These are phyloP conservation scores for Saccharomycopsis sp. DNA, from an alignment of 805 yeast species.

Conservation along the genomic window DNA sequence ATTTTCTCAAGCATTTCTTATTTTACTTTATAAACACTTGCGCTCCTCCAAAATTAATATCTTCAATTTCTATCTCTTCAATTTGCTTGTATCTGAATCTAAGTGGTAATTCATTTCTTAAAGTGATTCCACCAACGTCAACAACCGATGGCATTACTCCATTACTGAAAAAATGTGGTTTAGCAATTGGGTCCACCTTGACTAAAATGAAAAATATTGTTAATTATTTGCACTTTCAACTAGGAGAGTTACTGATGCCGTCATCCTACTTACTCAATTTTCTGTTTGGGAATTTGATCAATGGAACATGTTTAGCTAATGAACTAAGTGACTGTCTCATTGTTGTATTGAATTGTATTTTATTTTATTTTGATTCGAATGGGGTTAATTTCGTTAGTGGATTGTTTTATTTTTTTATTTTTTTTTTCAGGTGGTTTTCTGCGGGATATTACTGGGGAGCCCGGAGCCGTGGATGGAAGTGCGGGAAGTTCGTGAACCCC, in stretches of 20 bases:
- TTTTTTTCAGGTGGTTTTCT: neutral
- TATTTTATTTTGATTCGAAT: neutral
- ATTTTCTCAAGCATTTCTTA: too few relatives aligned
- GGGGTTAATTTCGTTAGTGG: neutral
- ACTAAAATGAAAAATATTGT: neutral
- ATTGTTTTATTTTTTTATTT: neutral
- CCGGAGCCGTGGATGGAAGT: constrained; percentile 12
- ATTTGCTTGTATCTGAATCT: constrained; percentile 65
- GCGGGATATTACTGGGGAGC: neutral
- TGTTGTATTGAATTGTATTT: neutral
- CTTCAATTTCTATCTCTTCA: constrained; percentile 65
- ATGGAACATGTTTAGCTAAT: constrained; percentile 42
- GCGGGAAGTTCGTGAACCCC: too few relatives aligned
- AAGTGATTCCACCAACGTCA: constrained; percentile 19
- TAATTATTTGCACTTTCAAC: neutral
- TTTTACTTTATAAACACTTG: too few relatives aligned
- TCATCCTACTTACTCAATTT: constrained; percentile 3
- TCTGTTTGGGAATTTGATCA: constrained; percentile 55
- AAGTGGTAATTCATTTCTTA: constrained; percentile 53
- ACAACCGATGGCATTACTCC: constrained; percentile 36
- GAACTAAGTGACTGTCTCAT: constrained; percentile 29
- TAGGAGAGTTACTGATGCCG: neutral
- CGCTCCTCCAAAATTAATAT: constrained; percentile 82
- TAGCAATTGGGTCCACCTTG: constrained; percentile 23
- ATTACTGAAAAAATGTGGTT: constrained; percentile 36